Percentiles rank a stretch among this genome's conserved stretches.
phyloP scores from a whole-genome alignment of 495 filamentous ascomycete species.

The Penicillium cinerascens region DNA sequence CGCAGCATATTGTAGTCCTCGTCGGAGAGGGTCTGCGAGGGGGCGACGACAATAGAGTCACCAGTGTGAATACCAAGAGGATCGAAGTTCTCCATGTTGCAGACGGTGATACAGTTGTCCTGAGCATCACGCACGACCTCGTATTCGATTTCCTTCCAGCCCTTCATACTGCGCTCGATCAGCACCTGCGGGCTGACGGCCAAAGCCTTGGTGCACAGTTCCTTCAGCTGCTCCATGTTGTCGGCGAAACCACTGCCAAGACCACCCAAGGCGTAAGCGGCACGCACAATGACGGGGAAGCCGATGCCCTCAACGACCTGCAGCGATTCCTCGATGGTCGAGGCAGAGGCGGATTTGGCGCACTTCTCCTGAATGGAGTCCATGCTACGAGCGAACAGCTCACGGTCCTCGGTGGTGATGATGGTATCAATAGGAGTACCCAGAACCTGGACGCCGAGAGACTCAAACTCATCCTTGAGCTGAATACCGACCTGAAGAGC shows the following conservation, averaged over 20 bases:
- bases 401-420: constrained; percentile 96
- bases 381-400: constrained; percentile 96
- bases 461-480: constrained; percentile 92
- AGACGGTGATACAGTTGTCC: constrained; percentile 99
- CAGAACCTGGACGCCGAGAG: constrained; percentile 84
- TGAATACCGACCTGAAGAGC: constrained; percentile 93
- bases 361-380: constrained; percentile 97
- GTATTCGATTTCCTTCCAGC: constrained; percentile 99
- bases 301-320: constrained; percentile 81
- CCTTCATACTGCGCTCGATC: constrained; percentile 98
- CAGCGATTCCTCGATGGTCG: constrained; percentile 79
- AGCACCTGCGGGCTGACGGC: constrained; percentile 94
- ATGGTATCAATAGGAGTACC: constrained; percentile 97
- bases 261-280: constrained; percentile 93
- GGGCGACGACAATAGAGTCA: constrained; percentile 97
- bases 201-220: constrained; percentile 92
- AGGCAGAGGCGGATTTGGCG: constrained; percentile 92
- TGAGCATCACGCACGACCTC: constrained; percentile 94
- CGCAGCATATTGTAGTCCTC: constrained; percentile 99
- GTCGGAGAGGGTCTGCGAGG: constrained; percentile 93
- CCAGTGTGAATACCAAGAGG: constrained; percentile 97
- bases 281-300: constrained; percentile 95
- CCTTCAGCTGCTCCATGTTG: constrained; percentile 77
- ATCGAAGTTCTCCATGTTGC: constrained; percentile 99
- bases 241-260: constrained; percentile 95